These are phyloP conservation scores for Paecilomyces sp. DNA, from an alignment of 2,329 filamentous ascomycete species.

Conservation along the genomic window DNA sequence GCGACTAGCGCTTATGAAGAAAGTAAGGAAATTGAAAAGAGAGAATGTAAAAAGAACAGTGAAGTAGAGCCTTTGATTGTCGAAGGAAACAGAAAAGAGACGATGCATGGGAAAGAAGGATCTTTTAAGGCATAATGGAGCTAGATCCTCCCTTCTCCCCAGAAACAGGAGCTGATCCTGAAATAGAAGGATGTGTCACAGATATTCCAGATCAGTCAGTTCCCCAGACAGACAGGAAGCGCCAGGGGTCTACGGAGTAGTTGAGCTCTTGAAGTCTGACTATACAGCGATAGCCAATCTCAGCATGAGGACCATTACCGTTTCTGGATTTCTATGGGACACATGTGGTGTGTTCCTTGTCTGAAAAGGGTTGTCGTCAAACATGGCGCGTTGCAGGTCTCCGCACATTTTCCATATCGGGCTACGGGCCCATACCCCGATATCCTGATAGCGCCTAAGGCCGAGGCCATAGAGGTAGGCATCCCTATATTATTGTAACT, in stretches of 20 bases:
- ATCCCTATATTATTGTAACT: not conserved
- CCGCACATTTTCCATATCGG: not conserved
- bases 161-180: not conserved
- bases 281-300: not conserved
- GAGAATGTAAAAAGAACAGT: not conserved
- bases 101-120: not conserved
- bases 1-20: not conserved
- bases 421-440: not conserved
- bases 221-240: not conserved
- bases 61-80: not conserved
- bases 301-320: not conserved
- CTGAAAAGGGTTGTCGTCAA: not conserved
- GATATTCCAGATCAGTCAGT: conserved; percentile 1
- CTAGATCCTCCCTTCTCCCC: not conserved
- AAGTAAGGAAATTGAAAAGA: not conserved
- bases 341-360: not conserved
- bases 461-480: not conserved
- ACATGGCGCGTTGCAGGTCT: not conserved
- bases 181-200: not conserved
- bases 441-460: not conserved
- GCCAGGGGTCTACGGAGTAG: not conserved
- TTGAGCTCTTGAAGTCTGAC: not conserved
- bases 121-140: not conserved
- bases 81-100: not conserved
- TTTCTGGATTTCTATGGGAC: not conserved